A percentile compares a stretch with the other conserved stretches of the same genome.
Evolutionary conservation across 192 early-diverging fungal species (phyloP).

Genomic region (Neocallimastix lanati): DNA sequence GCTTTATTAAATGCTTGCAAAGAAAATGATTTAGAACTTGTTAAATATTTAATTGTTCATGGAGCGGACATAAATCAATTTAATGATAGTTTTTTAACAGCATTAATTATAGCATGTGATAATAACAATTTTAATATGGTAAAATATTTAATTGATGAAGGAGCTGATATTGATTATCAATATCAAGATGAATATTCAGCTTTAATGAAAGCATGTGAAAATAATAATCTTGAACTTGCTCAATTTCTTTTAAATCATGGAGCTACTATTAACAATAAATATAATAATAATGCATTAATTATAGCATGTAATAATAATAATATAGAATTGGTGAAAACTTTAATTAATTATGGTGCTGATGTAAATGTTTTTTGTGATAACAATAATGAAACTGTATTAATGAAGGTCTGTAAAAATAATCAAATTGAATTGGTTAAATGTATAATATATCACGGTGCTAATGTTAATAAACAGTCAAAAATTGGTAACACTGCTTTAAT

Average conservation of each 20-base stretch:
- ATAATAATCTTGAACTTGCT: not conserved
- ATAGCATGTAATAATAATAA: not conserved
- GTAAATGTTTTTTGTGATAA: not conserved
- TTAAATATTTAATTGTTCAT: not conserved
- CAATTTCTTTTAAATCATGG: not conserved
- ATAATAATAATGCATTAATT: not conserved
- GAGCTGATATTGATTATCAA: not conserved
- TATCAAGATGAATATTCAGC: not conserved
- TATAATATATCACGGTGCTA: not conserved
- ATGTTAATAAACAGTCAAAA: not conserved
- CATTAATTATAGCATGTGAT: not conserved
- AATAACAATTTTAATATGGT: not conserved
- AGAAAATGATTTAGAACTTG: not conserved
- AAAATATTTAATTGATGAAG: not conserved
- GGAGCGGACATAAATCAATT: not conserved
- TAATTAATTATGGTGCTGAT: not conserved
- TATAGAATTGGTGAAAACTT: not conserved
- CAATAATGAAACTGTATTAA: not conserved
- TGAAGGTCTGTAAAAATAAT: not conserved
- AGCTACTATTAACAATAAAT: not conserved
- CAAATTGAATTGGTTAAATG: not conserved
- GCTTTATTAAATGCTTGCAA: not conserved
- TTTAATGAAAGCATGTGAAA: not conserved
- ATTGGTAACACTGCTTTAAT: not conserved
- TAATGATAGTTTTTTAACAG: not conserved